phyloP scores from a whole-genome alignment of 352 stramenopile genomes.

The Phytophthora syringae region DNA sequence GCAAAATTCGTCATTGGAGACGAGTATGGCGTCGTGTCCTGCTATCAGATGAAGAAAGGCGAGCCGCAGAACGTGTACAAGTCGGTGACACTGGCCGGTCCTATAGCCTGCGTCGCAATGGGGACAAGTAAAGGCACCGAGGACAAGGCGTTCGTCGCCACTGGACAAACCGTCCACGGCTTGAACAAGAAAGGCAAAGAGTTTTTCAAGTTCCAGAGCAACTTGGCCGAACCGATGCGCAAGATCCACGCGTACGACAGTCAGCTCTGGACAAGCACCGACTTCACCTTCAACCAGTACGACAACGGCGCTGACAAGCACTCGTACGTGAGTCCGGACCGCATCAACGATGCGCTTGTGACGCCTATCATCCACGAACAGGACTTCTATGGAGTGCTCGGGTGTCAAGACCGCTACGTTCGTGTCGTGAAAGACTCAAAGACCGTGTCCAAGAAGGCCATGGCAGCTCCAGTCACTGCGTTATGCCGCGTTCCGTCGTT shows the following conservation, averaged over 20 bases:
- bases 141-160: conserved; percentile 79
- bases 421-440: conserved; percentile 68
- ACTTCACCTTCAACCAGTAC: conserved; percentile 87
- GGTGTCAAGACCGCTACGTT: conserved; percentile 76
- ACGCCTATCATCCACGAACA: conserved; percentile 63
- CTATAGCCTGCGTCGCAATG: conserved; percentile 76
- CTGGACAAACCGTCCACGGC: conserved; percentile 69
- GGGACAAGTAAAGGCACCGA: conserved; percentile 74
- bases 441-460: conserved; percentile 65
- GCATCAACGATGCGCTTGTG: conserved; percentile 82
- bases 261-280: conserved; percentile 78
- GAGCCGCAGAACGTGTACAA: conserved; percentile 84
- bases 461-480: conserved; percentile 57
- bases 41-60: conserved; percentile 87
- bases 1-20: conserved; percentile 90
- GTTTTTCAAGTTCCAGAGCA: conserved; percentile 90
- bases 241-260: conserved; percentile 71
- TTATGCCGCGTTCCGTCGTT: conserved; percentile 42
- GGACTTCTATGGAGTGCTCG: conserved; percentile 70
- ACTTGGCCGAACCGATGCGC: conserved; percentile 80
- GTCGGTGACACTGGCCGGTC: conserved; percentile 53
- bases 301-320: conserved; percentile 81
- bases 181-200: conserved; percentile 89
- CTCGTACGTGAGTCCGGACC: conserved; percentile 79
- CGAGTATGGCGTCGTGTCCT: conserved; percentile 80